A percentile compares a stretch with the other conserved stretches of the same genome.
Evolutionary conservation across 345 rosid genomes (phyloP).

Genomic region (Mallotus nudiflorus): DNA sequence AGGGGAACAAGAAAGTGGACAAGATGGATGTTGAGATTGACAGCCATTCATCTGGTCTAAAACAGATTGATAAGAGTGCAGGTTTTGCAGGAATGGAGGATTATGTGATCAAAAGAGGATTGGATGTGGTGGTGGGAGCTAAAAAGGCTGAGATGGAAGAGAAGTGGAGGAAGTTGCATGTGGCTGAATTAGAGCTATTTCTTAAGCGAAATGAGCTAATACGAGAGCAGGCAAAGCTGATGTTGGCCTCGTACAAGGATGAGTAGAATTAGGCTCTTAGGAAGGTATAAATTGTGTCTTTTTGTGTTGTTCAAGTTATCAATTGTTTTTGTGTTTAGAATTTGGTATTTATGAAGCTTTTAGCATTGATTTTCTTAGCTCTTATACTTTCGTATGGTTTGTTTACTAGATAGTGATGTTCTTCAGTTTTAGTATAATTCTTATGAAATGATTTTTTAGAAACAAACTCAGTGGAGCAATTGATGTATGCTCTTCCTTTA

Average conservation of each 20-base stretch:
- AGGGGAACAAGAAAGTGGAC: not conserved
- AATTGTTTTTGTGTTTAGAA: no score
- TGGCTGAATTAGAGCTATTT: slow-evolving; percentile 29
- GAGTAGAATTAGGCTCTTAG: not conserved
- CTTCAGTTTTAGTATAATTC: no score
- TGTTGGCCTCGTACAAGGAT: slow-evolving; percentile 19
- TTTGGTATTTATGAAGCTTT: no score
- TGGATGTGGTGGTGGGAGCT: slow-evolving; percentile 13
- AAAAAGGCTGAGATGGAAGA: slow-evolving; percentile 25
- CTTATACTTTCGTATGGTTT: no score
- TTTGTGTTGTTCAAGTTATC: no score
- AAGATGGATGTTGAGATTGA: slow-evolving; percentile 10
- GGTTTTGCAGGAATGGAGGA: slow-evolving; percentile 20
- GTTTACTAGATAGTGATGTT: no score
- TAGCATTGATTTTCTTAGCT: no score
- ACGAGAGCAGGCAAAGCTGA: slow-evolving; percentile 17
- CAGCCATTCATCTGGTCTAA: not conserved
- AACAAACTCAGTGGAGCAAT: no score
- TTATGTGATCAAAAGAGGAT: slow-evolving; percentile 12
- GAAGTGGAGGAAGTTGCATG: slow-evolving; percentile 30
- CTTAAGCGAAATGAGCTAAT: slow-evolving; percentile 19
- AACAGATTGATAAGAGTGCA: not conserved
- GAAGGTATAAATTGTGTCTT: not conserved
- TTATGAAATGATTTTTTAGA: no score
- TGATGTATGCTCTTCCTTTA: no score